phyloP scores from a whole-genome alignment of 164 flowering plant species.

The Piper betle region DNA sequence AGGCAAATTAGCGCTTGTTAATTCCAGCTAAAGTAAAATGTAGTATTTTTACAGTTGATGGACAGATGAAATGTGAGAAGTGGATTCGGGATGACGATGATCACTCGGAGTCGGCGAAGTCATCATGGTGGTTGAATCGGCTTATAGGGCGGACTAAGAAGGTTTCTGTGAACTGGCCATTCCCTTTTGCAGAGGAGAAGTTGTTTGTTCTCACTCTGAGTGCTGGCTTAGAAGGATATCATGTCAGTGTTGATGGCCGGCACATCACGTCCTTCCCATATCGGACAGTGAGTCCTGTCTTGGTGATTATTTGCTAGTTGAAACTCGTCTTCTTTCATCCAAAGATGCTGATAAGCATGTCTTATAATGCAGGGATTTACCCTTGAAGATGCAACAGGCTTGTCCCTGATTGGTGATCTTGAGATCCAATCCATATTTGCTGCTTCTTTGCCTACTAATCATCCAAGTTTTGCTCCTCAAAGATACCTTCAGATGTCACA shows the following conservation, averaged over 20 bases:
- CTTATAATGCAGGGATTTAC: conserved; percentile 69
- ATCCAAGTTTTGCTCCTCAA: conserved; percentile 81
- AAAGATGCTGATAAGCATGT: too few relatives aligned
- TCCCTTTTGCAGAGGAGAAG: conserved; percentile 68
- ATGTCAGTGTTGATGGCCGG: conserved; percentile 79
- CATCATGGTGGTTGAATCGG: conserved; percentile 80
- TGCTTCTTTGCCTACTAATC: conserved; percentile 73
- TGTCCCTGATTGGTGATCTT: conserved; percentile 65
- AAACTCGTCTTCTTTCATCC: too few relatives aligned
- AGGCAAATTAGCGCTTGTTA: too few relatives aligned
- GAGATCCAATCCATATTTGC: conserved; percentile 70
- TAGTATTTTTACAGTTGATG: conserved; percentile 59
- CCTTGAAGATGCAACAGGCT: conserved; percentile 93
- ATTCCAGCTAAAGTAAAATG: not conserved
- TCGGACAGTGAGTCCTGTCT: conserved; percentile 61
- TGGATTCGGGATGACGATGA: conserved; percentile 79
- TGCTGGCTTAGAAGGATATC: conserved; percentile 95
- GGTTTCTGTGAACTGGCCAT: conserved; percentile 73
- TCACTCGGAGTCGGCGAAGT: conserved; percentile 47
- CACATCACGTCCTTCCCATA: conserved; percentile 87
- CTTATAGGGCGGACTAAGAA: conserved; percentile 66
- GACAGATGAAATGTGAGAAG: conserved; percentile 77
- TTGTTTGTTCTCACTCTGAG: conserved; percentile 76
- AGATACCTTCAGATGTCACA: conserved; percentile 54
- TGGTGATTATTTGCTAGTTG: not conserved